A percentile compares a stretch with the other conserved stretches of the same genome.
Conservation (phyloP, 257 asterid genomes). For the Solanum lycopersicoides region DNA sequence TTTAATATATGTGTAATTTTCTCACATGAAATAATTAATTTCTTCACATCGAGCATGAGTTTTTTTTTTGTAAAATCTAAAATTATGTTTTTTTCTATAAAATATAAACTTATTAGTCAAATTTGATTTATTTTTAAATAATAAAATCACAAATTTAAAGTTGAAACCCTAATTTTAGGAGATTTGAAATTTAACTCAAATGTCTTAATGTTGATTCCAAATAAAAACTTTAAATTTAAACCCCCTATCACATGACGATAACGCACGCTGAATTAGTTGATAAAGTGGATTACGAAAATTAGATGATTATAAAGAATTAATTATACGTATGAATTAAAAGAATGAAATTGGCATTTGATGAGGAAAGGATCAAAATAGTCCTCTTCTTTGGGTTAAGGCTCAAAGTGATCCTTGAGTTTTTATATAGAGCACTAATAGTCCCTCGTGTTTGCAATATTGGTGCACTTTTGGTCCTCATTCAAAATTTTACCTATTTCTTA, state of each 20-base stretch:
- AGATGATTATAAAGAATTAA: neutral
- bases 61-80: neutral
- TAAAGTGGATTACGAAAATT: neutral
- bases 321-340: neutral
- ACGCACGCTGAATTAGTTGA: neutral
- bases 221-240: no score
- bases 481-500: no score
- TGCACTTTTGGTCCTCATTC: no score
- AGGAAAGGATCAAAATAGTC: neutral
- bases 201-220: neutral
- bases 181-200: neutral
- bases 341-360: neutral
- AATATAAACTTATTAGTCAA: neutral
- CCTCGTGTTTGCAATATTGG: no score
- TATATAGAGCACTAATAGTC: no score
- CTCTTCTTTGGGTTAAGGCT: no score
- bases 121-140: no score
- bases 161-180: neutral
- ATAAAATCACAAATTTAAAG: neutral
- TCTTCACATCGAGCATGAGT: neutral
- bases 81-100: no score
- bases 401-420: no score
- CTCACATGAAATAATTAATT: neutral
- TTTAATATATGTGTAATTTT: no score
- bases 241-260: neutral